Conservation (phyloP, 352 stramenopile genomes). For the Globisporangium iwayamae region DNA sequence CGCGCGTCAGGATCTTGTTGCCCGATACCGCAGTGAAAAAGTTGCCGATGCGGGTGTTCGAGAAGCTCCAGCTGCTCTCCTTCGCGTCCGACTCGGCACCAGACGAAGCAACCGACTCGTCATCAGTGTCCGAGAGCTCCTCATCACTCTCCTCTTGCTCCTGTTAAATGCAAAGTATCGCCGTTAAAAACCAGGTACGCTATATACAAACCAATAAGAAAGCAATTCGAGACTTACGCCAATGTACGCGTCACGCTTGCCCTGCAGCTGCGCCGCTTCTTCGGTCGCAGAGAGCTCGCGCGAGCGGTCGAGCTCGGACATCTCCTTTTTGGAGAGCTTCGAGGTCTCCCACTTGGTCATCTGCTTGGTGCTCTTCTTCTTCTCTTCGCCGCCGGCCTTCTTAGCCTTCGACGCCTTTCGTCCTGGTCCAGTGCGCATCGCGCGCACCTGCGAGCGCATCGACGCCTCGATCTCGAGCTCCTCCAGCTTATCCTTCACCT, state of each 20-base stretch:
- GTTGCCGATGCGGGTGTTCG: conserved; percentile 72
- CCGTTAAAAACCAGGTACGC: background rate
- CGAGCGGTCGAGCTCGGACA: conserved; percentile 66
- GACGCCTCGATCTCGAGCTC: conserved; percentile 53
- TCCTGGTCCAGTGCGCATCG: conserved; percentile 65
- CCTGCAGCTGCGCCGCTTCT: conserved; percentile 61
- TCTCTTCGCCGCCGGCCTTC: conserved; percentile 30
- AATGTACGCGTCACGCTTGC: conserved; percentile 81
- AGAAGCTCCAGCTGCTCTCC: conserved; percentile 72
- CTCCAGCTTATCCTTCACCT: conserved; percentile 50
- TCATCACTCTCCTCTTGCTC: conserved; percentile 71
- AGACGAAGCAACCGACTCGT: conserved; percentile 64
- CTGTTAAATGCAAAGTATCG: conserved; percentile 19
- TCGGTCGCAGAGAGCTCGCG: conserved; percentile 63
- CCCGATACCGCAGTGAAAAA: conserved; percentile 83
- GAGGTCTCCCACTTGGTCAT: conserved; percentile 86
- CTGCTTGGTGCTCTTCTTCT: conserved; percentile 70
- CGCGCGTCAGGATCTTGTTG: conserved; percentile 91
- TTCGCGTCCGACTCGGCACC: conserved; percentile 66
- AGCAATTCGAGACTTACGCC: conserved; percentile 38
- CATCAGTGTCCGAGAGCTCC: conserved; percentile 61
- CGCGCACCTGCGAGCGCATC: conserved; percentile 36
- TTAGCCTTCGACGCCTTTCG: conserved; percentile 59
- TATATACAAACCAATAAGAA: background rate
- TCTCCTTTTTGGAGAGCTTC: conserved; percentile 85